Conservation (phyloP, 2,329 filamentous ascomycete species). For the Huntiella decipiens region DNA sequence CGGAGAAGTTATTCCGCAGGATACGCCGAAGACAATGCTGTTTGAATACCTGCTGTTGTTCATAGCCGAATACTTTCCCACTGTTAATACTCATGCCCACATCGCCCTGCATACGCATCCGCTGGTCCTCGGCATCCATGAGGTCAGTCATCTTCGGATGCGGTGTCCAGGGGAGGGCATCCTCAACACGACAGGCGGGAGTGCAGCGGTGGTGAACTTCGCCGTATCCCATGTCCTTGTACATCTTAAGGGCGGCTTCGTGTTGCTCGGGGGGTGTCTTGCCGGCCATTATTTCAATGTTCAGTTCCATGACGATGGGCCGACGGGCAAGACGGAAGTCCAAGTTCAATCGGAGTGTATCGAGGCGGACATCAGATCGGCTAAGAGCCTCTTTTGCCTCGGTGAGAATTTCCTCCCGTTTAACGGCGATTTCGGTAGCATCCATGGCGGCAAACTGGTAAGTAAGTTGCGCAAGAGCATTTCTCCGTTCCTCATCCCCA, state of each 20-base stretch:
- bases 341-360: background rate
- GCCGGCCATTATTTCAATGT: background rate
- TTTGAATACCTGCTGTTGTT: background rate
- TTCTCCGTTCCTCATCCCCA: background rate
- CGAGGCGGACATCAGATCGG: background rate
- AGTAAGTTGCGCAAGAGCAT: background rate
- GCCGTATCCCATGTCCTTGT: background rate
- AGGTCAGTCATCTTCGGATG: background rate
- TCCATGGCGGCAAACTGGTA: background rate
- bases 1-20: background rate
- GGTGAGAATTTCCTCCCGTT: background rate
- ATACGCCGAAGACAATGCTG: background rate
- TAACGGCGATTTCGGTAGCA: background rate
- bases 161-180: background rate
- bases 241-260: background rate
- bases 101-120: background rate
- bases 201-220: background rate
- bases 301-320: background rate
- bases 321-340: background rate
- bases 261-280: background rate
- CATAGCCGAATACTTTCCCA: background rate
- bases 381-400: background rate
- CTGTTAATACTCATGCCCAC: background rate
- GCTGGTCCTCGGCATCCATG: background rate
- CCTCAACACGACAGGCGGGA: background rate